A percentile compares a stretch with the other conserved stretches of the same genome.
phyloP scores from a whole-genome alignment of 306 rosid species.

The Alnus glutinosa region DNA sequence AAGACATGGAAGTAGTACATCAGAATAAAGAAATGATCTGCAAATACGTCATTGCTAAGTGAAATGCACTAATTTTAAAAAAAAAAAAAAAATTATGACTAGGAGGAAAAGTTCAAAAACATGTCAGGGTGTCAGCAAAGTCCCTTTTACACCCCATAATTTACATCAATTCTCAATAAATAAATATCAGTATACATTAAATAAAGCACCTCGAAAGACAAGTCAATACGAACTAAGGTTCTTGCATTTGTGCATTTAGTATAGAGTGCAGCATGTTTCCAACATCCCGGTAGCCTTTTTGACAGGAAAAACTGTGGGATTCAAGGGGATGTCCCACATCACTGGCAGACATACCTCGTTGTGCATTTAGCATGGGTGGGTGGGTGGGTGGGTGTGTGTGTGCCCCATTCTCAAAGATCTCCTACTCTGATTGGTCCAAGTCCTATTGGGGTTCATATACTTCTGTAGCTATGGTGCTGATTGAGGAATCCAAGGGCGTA shows the following conservation, averaged over 20 bases:
- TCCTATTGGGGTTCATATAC: no score
- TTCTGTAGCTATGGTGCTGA: no score
- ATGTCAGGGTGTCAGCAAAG: not conserved
- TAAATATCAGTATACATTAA: not conserved
- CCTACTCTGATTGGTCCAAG: no score
- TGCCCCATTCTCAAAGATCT: no score
- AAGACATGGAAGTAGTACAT: conserved; percentile 6
- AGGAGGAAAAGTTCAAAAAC: not conserved
- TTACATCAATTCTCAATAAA: not conserved
- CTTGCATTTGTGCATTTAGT: not conserved
- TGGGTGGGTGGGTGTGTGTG: no score
- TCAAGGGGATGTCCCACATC: not conserved
- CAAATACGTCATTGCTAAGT: not conserved
- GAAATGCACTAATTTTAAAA: not conserved
- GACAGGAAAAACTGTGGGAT: not conserved
- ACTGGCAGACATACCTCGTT: no score
- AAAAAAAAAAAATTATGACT: not conserved
- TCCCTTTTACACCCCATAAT: conserved; percentile 1
- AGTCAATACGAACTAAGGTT: not conserved
- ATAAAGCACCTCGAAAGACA: not conserved
- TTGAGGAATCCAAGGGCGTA: no score
- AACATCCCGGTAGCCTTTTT: not conserved
- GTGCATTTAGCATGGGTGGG: no score
- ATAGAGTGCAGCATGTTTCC: not conserved
- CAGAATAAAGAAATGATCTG: not conserved